Evolutionary conservation across 129 eudicot genomes (phyloP), one percentile per base, ranked within the genome.

Genomic region (Solidago caesia): DNA sequence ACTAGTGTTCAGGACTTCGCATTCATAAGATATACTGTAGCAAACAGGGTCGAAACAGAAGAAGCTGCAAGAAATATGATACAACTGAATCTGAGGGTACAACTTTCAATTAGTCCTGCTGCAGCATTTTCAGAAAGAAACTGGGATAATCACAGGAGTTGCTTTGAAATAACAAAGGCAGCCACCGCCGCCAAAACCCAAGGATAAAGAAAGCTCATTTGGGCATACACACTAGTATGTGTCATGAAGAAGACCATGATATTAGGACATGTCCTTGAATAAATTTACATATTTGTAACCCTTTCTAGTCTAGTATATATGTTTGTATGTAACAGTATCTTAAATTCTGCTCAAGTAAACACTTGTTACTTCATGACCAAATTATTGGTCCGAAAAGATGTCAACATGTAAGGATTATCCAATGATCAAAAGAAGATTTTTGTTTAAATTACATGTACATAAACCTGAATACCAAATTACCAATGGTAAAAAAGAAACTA

Each of bases 141-240:
- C 67, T 77, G 15, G 92, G 96, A 90, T 78, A 94, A 94, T 66
- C 67, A 87, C 33, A 83, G 97, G 84, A 86, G 96, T 46, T 94
- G 98, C 76, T 83, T 73, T 44, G 80, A 72, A 47, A 58, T 29
- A 66, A 59, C 68, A 51, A 33, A 4, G 25, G 7, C 58, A 2
- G 51, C 44, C 39, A 1, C 39, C 3, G 3, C 39, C 39, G 3
- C 39, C 0, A 65, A 12, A 46, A 55, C 14, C 62, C 8, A 13
- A 62, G 0, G 44, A 62, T 47, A 8, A 62, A 39, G n/a, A 60
- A 69, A 69, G 48, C 13, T 55, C 8, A 21, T 49, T 8, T 45
- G 82, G 71, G 72, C 57, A 9, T 83, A 73, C 69, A 55, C 56
- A 16, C 88, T 70, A 29, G 80, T 10, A 14, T n/a, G 59, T 41